Base-by-base conservation (phyloP, 192 early-diverging fungal genomes). In the Borealophlyctis nickersoniae region DNA sequence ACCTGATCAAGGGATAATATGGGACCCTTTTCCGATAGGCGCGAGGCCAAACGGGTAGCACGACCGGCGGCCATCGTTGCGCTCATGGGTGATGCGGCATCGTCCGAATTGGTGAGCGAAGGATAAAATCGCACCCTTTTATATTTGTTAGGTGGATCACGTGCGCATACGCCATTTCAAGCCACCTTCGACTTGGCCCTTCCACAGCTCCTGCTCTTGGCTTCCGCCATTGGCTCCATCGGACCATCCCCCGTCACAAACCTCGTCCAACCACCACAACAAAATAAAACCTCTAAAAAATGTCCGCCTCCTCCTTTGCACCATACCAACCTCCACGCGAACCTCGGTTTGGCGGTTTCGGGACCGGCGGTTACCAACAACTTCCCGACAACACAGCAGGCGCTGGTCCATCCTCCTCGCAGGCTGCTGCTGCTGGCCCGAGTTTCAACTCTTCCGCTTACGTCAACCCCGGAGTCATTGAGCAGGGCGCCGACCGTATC, bases 401-500 rank as follows among this genome's bases (percentile, higher is more conserved):
- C 19, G 39, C 9, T 7, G 39, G 39, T 19, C 39, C 39, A 45
- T 45, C 39, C 39, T 45, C 39, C 7, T n/a, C n/a, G n/a, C n/a
- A n/a, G n/a, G n/a, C n/a, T n/a, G n/a, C n/a, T n/a, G 39, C 9
- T 19, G 19, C 9, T 19, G 39, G 39, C 7, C 39, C 39, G 39
- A 13, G 9, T 13, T 45, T 45, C 39, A 45, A 45, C 39, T 13
- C 9, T 19, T 45, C 39, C 9, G 39, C 39, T 13, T 45, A 45
- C 39, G 39, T 45, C 39, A 45, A 45, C 39, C 39, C 39, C 39
- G 39, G 9, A 7, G 39, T 19, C 9, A 19, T 65, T 26, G 23
- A 4, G 33, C 49, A 48, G 36, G 35, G 34, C 51, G 71, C 66
- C 7, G 73, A 67, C 39, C 77, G 87, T 28, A 84, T 92, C n/a